phyloP scores from a whole-genome alignment of 2,329 filamentous ascomycete genomes.

The Neonectria neomacrospora region DNA sequence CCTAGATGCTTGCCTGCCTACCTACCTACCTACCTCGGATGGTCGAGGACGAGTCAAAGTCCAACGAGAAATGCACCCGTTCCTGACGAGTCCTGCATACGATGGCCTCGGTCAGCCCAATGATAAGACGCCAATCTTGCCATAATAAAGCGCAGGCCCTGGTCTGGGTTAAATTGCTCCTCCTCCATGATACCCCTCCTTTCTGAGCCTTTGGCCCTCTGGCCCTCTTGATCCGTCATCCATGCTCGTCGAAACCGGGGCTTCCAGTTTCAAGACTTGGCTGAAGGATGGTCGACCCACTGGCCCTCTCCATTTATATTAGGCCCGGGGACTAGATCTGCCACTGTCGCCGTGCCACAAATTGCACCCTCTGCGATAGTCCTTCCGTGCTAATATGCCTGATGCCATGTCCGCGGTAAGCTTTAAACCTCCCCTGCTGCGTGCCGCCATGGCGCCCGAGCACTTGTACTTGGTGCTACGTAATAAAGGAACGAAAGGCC shows the following conservation, averaged over 20 bases:
- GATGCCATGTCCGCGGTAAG: not conserved
- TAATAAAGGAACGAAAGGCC: not conserved
- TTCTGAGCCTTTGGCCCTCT: constrained; percentile 1
- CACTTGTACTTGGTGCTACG: not conserved
- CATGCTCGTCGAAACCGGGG: constrained; percentile 30
- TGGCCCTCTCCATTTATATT: constrained; percentile 33
- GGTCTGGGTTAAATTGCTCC: constrained; percentile 24
- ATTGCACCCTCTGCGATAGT: constrained; percentile 18
- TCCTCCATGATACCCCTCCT: constrained; percentile 12
- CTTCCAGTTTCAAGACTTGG: constrained; percentile 39
- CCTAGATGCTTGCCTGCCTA: no score
- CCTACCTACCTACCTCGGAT: no score
- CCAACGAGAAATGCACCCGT: not conserved
- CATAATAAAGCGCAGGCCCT: constrained; percentile 7
- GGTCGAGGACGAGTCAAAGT: not conserved
- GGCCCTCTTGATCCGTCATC: constrained; percentile 8
- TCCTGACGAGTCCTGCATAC: not conserved
- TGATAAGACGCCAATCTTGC: not conserved
- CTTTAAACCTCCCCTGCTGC: constrained; percentile 39
- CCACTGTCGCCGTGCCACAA: constrained; percentile 29
- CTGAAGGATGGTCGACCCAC: constrained; percentile 36
- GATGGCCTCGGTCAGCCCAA: not conserved
- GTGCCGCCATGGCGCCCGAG: constrained; percentile 23
- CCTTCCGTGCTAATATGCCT: constrained; percentile 1
- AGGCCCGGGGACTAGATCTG: constrained; percentile 34